These are phyloP conservation scores for Debaryomycetaceae sp. DNA, from an alignment of 1,139 yeast species.

Conservation along the genomic window DNA sequence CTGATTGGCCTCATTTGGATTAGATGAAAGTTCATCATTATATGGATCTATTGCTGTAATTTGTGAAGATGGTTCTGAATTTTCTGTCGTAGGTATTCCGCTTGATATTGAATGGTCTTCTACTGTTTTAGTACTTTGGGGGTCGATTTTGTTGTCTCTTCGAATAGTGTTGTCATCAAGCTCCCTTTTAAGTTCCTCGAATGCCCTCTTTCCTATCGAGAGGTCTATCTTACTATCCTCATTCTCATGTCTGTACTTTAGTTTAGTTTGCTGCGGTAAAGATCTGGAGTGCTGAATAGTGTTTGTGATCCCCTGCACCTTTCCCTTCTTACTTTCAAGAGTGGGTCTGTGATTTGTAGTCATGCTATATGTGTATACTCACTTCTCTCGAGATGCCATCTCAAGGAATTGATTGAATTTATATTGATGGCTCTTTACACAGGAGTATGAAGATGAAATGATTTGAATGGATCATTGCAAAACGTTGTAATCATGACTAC, in stretches of 20 bases:
- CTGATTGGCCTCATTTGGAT: constrained; percentile 1
- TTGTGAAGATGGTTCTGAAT: not conserved
- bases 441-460: no score
- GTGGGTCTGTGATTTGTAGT: constrained; percentile 91
- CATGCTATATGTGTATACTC: constrained; percentile 35
- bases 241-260: constrained; percentile 55
- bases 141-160: not conserved
- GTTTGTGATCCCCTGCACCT: constrained; percentile 35
- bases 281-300: constrained; percentile 64
- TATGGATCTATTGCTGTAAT: not conserved
- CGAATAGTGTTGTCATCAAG: constrained; percentile 3
- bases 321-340: constrained; percentile 81
- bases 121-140: not conserved
- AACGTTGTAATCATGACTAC: no score
- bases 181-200: constrained; percentile 24
- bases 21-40: not conserved
- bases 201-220: constrained; percentile 17
- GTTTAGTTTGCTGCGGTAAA: constrained; percentile 64
- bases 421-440: no score
- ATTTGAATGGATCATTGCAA: no score
- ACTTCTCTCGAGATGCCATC: no score
- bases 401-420: no score
- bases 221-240: constrained; percentile 19
- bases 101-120: not conserved
- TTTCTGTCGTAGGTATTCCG: not conserved